Percentiles rank a stretch among this genome's conserved stretches.
Evolutionary conservation across 345 rosid species (phyloP).

Genomic region (Populus tremula): DNA sequence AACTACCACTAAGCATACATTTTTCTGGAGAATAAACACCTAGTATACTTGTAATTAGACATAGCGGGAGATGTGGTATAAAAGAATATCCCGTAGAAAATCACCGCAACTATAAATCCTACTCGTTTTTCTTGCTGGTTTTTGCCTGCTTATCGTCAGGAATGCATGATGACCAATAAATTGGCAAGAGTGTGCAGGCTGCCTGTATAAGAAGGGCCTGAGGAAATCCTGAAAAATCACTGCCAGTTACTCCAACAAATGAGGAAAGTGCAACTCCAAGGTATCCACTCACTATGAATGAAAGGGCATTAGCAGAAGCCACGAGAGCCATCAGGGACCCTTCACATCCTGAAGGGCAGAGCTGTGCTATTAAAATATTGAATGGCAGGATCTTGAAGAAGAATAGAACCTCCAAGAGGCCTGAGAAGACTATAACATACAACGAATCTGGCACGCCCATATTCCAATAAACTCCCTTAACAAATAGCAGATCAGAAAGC

Average conservation of each 20-base stretch:
- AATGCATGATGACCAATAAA: slow-evolving; percentile 54
- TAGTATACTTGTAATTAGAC: not conserved
- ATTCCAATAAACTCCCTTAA: slow-evolving; percentile 52
- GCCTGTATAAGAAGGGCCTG: slow-evolving; percentile 64
- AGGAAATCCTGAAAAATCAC: slow-evolving; percentile 63
- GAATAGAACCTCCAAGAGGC: slow-evolving; percentile 66
- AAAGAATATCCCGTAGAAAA: not conserved
- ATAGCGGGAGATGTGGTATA: not conserved
- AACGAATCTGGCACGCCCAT: slow-evolving; percentile 62
- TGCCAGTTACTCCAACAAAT: slow-evolving; percentile 50
- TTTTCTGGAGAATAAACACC: too few species aligned
- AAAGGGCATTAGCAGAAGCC: slow-evolving; percentile 69
- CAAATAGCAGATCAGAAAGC: slow-evolving; percentile 70
- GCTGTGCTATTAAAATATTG: slow-evolving; percentile 57
- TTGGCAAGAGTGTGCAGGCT: slow-evolving; percentile 51
- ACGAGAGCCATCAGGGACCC: slow-evolving; percentile 84
- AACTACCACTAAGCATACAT: not conserved
- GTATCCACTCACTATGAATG: slow-evolving; percentile 70
- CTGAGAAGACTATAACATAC: slow-evolving; percentile 60
- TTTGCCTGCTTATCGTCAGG: slow-evolving; percentile 42
- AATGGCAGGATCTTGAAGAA: slow-evolving; percentile 79
- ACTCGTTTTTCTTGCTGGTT: slow-evolving; percentile 37
- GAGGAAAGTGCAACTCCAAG: slow-evolving; percentile 78
- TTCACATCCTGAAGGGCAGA: slow-evolving; percentile 85
- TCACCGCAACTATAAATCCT: not conserved